Percentiles rank a stretch among this genome's conserved stretches.
Conservation (phyloP, 1,139 yeast species). For the Zygoascus hellenicus region DNA sequence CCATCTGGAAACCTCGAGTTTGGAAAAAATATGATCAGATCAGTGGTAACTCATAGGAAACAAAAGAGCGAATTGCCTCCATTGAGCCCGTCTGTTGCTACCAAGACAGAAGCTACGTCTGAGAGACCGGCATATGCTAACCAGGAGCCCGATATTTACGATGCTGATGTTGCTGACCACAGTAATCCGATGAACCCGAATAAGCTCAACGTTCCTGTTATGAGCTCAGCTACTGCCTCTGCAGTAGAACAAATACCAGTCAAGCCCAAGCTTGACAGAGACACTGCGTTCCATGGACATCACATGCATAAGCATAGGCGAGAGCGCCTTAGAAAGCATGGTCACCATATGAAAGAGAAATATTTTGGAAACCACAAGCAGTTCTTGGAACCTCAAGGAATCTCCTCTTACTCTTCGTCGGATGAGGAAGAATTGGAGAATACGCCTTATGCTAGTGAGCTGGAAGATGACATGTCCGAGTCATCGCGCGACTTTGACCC, state of each 20-base stretch:
- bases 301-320: slow-evolving; percentile 3
- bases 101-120: not conserved
- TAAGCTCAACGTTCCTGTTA: not conserved
- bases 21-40: slow-evolving; percentile 21
- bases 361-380: slow-evolving; percentile 1
- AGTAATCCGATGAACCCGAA: not conserved
- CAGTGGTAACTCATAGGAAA: slow-evolving; percentile 15
- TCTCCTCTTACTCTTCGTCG: too few species aligned
- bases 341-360: slow-evolving; percentile 5
- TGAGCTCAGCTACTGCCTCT: not conserved
- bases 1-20: slow-evolving; percentile 18
- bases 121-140: not conserved
- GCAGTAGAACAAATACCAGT: not conserved
- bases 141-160: slow-evolving; percentile 14
- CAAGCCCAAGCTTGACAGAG: too few species aligned
- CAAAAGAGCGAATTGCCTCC: slow-evolving; percentile 6
- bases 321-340: slow-evolving; percentile 1
- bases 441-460: not conserved
- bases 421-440: not conserved
- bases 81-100: not conserved
- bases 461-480: not conserved
- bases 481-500: not conserved
- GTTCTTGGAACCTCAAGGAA: not conserved
- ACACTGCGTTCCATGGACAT: not conserved
- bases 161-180: not conserved